Conservation (phyloP, 78 protist genomes). For the slime mould (Dictyostelium discoideum) region DNA sequence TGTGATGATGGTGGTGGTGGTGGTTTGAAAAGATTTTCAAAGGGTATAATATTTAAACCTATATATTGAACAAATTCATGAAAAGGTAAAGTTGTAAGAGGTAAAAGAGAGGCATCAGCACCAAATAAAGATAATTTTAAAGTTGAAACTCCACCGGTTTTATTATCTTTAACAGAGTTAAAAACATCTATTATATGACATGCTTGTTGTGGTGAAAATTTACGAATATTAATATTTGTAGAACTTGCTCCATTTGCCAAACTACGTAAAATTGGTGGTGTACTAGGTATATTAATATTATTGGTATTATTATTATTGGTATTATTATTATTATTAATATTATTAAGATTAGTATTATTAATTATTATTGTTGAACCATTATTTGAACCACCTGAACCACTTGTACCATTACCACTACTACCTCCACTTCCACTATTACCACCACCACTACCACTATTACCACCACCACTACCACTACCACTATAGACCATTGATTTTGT, state of each 20-base stretch:
- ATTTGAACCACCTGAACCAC: neutral
- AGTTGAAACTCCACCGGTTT: conserved; percentile 63
- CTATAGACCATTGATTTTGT: conserved; percentile 16
- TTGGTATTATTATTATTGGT: neutral
- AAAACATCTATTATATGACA: conserved; percentile 52
- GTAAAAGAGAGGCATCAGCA: conserved; percentile 53
- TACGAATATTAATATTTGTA: neutral
- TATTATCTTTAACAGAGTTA: conserved; percentile 49
- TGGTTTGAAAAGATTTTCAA: conserved; percentile 25
- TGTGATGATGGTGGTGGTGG: neutral
- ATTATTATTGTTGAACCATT: neutral
- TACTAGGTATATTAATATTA: neutral
- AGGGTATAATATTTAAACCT: conserved; percentile 51
- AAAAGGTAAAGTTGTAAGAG: conserved; percentile 67
- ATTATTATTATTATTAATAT: neutral
- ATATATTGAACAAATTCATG: conserved; percentile 76
- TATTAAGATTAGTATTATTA: neutral
- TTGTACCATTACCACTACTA: neutral
- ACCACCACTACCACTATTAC: too few species aligned
- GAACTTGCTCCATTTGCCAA: neutral
- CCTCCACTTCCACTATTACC: too few species aligned
- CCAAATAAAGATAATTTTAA: conserved; percentile 59
- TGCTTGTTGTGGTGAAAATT: conserved; percentile 61
- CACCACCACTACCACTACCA: neutral
- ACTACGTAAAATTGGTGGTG: neutral